Conservation (phyloP, 202 grass and related monocot genomes). For the Carex sylvatica region DNA sequence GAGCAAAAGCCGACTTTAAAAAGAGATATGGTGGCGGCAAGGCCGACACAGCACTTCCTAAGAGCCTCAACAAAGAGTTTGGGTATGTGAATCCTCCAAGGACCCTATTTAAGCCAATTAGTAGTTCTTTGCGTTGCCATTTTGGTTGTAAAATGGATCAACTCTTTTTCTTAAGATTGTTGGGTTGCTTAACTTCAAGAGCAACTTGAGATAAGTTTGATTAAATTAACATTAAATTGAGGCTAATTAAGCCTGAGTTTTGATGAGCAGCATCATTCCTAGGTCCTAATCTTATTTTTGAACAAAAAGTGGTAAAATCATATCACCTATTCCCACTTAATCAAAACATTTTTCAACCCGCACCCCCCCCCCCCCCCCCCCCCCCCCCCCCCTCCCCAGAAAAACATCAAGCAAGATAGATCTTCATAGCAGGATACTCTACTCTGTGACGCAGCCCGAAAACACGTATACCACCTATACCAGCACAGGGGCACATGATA, state of each 20-base stretch:
- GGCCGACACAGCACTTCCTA: slow-evolving; percentile 85
- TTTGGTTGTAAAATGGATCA: not conserved
- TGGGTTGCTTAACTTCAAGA: not conserved
- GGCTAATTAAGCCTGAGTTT: not conserved
- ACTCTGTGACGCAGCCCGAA: not conserved
- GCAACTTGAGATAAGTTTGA: not conserved
- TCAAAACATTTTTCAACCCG: not conserved
- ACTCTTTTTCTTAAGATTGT: not conserved
- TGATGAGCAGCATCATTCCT: not conserved
- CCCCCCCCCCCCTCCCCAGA: too few species aligned
- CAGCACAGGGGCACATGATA: not conserved
- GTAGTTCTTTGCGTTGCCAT: not conserved
- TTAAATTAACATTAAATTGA: slow-evolving; percentile 1
- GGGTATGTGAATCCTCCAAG: slow-evolving; percentile 44
- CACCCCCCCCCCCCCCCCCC: too few species aligned
- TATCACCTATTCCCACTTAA: not conserved
- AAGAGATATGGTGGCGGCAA: slow-evolving; percentile 93
- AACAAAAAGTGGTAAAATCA: not conserved
- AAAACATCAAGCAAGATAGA: not conserved
- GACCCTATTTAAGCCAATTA: not conserved
- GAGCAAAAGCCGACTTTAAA: slow-evolving; percentile 76
- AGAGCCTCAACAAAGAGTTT: slow-evolving; percentile 94
- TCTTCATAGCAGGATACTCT: not conserved
- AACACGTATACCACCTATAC: not conserved
- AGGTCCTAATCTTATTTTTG: not conserved